Evolutionary conservation across 345 rosid species (phyloP).

Genomic region (Orychophragmus violaceus): DNA sequence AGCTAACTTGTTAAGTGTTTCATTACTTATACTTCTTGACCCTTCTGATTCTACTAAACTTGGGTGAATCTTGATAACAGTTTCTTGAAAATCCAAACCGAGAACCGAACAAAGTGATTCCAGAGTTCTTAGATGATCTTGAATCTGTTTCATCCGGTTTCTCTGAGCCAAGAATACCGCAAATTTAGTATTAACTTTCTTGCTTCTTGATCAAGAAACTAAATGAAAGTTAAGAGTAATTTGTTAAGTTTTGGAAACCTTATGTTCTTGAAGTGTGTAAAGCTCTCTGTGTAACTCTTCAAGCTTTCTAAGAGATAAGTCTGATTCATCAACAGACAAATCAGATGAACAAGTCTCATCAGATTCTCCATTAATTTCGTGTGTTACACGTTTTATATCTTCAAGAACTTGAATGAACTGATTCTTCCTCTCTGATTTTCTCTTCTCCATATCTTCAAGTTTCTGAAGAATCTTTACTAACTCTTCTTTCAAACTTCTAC

Average conservation of each 20-base stretch:
- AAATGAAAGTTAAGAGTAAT: neutral
- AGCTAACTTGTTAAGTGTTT: constrained; percentile 46
- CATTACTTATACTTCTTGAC: constrained; percentile 44
- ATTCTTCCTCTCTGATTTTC: constrained; percentile 66
- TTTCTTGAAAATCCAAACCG: constrained; percentile 51
- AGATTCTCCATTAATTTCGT: constrained; percentile 49
- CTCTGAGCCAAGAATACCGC: constrained; percentile 34
- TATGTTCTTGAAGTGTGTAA: constrained; percentile 60
- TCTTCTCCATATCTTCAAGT: constrained; percentile 77
- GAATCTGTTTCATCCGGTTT: constrained; percentile 57
- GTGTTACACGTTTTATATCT: constrained; percentile 45
- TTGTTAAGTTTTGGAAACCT: constrained; percentile 33
- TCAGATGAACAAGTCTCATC: constrained; percentile 32
- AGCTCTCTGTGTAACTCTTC: constrained; percentile 68
- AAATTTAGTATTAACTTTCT: neutral
- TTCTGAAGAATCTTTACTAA: constrained; percentile 61
- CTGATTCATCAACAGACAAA: constrained; percentile 54
- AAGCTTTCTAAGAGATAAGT: constrained; percentile 68
- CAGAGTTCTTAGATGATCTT: constrained; percentile 41
- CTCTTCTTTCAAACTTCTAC: constrained; percentile 77
- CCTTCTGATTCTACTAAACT: constrained; percentile 50
- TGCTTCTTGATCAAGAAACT: neutral
- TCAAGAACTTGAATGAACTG: constrained; percentile 68
- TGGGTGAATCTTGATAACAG: constrained; percentile 45
- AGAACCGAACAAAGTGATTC: constrained; percentile 65